phyloP scores from a whole-genome alignment of 1,284 basidiomycete genomes.

The Athelia psychrophila region DNA sequence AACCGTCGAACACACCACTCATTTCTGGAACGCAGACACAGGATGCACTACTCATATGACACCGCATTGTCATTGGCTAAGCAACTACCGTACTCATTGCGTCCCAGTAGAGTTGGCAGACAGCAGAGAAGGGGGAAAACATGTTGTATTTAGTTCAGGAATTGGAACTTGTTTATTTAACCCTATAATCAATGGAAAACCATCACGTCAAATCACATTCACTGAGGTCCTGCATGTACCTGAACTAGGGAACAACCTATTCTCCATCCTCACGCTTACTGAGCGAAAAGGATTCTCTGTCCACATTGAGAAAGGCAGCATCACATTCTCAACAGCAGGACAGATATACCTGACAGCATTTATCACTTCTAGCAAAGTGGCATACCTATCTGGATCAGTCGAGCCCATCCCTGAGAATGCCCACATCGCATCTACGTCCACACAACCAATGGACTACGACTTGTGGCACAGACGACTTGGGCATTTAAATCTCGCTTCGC shows the following conservation, averaged over 20 bases:
- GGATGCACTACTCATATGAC: constrained; percentile 32
- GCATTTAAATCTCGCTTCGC: constrained; percentile 7
- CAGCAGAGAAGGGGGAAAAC: not conserved
- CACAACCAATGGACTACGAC: constrained; percentile 9
- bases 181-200: constrained; percentile 10
- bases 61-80: constrained; percentile 20
- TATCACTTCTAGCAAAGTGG: not conserved
- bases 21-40: constrained; percentile 29
- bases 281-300: constrained; percentile 3
- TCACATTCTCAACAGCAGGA: constrained; percentile 8
- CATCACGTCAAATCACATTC: not conserved
- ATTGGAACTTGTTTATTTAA: constrained; percentile 18
- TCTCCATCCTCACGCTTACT: constrained; percentile 4
- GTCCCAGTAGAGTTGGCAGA: constrained; percentile 19
- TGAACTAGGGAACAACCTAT: constrained; percentile 5
- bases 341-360: not conserved
- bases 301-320: constrained; percentile 6
- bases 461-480: constrained; percentile 16
- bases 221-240: constrained; percentile 7
- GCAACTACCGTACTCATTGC: constrained; percentile 7
- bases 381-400: not conserved
- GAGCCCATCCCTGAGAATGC: not conserved
- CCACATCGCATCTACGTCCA: constrained; percentile 3
- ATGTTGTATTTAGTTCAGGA: constrained; percentile 17
- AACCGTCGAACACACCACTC: not conserved